These are phyloP conservation scores for Borealophlyctis nickersoniae DNA, from an alignment of 192 early-diverging fungal species.

Conservation along the genomic window DNA sequence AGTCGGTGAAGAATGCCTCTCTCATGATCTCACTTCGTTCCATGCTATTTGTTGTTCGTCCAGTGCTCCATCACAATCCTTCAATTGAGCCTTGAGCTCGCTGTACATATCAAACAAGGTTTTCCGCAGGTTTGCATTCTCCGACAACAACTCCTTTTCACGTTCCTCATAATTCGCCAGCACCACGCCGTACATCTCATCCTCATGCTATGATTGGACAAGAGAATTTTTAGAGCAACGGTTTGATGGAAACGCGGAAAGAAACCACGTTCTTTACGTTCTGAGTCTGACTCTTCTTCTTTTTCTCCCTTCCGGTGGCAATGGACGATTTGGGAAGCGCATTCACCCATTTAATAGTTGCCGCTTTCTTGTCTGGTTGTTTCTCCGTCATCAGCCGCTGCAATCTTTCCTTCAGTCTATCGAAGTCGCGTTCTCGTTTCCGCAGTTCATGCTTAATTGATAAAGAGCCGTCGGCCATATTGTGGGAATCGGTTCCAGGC, in stretches of 20 bases:
- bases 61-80: background rate
- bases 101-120: slow-evolving; percentile 31
- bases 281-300: background rate
- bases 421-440: slow-evolving; percentile 23
- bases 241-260: background rate
- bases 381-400: slow-evolving; percentile 21
- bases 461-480: background rate
- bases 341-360: slow-evolving; percentile 21
- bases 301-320: background rate
- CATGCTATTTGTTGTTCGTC: no score
- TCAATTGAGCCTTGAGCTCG: slow-evolving; percentile 20
- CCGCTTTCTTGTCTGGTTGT: slow-evolving; percentile 8
- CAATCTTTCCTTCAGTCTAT: slow-evolving; percentile 26
- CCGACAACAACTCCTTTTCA: slow-evolving; percentile 36
- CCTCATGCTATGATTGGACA: background rate
- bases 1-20: slow-evolving; percentile 1
- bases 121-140: slow-evolving; percentile 38
- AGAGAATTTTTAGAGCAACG: background rate
- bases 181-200: slow-evolving; percentile 33
- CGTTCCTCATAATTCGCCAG: slow-evolving; percentile 43
- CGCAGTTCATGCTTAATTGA: slow-evolving; percentile 23
- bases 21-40: background rate
- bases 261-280: background rate
- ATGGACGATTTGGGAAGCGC: slow-evolving; percentile 21
- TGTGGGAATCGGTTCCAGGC: background rate